These are phyloP conservation scores for Scheffersomyces segobiensis DNA, from an alignment of 1,139 yeast species.

Conservation along the genomic window DNA sequence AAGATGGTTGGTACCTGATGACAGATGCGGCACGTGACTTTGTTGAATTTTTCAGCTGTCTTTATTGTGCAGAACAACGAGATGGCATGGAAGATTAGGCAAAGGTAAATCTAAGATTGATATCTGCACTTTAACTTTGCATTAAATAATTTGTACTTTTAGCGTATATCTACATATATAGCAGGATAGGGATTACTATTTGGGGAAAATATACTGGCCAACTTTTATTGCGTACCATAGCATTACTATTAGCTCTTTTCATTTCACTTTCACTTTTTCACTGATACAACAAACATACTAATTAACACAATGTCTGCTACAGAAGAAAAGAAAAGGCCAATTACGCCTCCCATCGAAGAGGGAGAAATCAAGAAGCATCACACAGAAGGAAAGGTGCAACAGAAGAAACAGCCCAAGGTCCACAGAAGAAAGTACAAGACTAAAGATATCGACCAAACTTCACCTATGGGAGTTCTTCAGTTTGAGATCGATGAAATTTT, in stretches of 20 bases:
- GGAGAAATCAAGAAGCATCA: constrained; percentile 8
- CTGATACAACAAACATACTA: background rate
- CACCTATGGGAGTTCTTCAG: constrained; percentile 79
- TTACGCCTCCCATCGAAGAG: constrained; percentile 5
- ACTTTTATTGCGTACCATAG: background rate
- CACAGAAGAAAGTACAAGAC: constrained; percentile 49
- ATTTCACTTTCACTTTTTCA: background rate
- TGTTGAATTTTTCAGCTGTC: background rate
- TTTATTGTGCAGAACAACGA: background rate
- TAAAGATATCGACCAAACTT: constrained; percentile 69
- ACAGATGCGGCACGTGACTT: background rate
- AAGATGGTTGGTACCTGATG: background rate
- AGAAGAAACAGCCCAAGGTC: constrained; percentile 29
- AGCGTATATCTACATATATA: background rate
- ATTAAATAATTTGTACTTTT: background rate
- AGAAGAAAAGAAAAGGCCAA: constrained; percentile 14
- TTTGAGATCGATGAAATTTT: constrained; percentile 69
- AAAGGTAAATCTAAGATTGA: background rate
- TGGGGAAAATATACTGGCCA: background rate
- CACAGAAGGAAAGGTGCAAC: constrained; percentile 1
- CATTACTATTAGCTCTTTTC: background rate
- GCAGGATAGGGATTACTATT: background rate
- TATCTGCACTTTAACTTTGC: constrained; percentile 9
- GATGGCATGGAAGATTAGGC: background rate
- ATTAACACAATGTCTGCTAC: constrained; percentile 7